Evolutionary conservation across 345 rosid species (phyloP), one percentile per base, ranked within the genome.

Genomic region (Noccaea bulbosa): DNA sequence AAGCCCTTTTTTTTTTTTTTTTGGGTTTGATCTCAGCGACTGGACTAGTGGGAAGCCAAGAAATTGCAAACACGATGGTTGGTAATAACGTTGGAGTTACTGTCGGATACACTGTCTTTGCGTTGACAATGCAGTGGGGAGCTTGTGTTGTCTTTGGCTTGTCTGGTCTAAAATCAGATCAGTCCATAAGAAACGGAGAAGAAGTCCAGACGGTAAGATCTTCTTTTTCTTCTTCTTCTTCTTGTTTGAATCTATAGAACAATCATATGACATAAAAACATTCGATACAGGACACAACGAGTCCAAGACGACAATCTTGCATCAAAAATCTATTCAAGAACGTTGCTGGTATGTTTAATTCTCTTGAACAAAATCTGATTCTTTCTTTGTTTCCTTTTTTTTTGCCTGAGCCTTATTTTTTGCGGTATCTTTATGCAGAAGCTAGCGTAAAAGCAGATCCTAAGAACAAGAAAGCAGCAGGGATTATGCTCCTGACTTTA

Each of bases 61-160:
- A 67, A 11, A 52, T 46, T 0, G 79, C 79, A 52, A 53, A 75
- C 57, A 44, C 70, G 7, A 75, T 69, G 79, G 70, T 62, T 3
- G 70, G 6, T 53, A 75, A 54, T 14, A 69, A 54, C 8, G 59
- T 75, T 68, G 79, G 65, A 17, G 69, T 69, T 45, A 67, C 73
- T 3, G 78, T 68, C 0, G 78, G 63, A 60, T 74, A 67, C 44
- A 34, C 50, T 44, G 78, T 75, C 59, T 75, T 75, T 62, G 74
- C 74, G 51, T 55, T 75, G 57, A 75, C 74, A 2, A 37, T 75
- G 20, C 73, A 75, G 22, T 75, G 79, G 74, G 74, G 79, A 61
- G 65, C 74, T 69, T 69, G 79, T 75, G 56, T 75, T 61, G 55
- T 75, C 62, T 75, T 69, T 20, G 79, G 79, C 57, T 59, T 75